Base-by-base conservation (phyloP, 495 filamentous ascomycete species). In the Podospora tetraspora region DNA sequence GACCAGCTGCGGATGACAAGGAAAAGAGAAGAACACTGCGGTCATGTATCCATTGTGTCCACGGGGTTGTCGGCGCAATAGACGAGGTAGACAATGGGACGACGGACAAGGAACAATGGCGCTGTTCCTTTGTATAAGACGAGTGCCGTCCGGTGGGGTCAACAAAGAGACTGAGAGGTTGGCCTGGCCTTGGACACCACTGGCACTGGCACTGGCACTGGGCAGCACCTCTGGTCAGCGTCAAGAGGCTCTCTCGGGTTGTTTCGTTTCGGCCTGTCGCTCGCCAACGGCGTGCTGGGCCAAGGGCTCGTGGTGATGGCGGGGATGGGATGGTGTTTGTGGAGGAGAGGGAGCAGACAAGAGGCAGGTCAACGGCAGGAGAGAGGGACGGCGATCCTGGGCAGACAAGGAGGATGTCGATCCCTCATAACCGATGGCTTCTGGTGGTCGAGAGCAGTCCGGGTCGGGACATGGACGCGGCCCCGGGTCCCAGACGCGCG, bases 281-380 rank as follows among this genome's bases (percentile, higher is more conserved):
- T 52, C 43, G 43, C 43, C 43, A 52, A 52, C 43, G 43, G 43
- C 43, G 43, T 52, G 16, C 6, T 52, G 4, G 43, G 43, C 43
- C 43, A 52, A 52, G 43, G 13, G 19, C 43, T 34, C 16, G 43
- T 52, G 43, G 43, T 19, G 43, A 52, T 52, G 59, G 59, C 59
- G 27, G 59, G 22, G 59, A 60, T 52, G 59, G 22, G 59, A 60
- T 52, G 19, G 43, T 52, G 43, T 52, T 52, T 52, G 43, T n/a
- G 43, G 43, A n/a, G 43, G 27, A 27, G 57, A 25, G 65, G 30
- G 62, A 57, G 57, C 57, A 19, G 65, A 43, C 65, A 52, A 58
- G 65, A 66, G 60, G 61, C 65, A 27, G 65, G 65, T 2, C 43
- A n/a, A 52, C 16, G 43, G 43, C 43, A 52, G 59, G 59, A 60